Percentiles rank a stretch among this genome's conserved stretches.
Conservation (phyloP, 2,329 filamentous ascomycete species). For the Epichloe hybrida region DNA sequence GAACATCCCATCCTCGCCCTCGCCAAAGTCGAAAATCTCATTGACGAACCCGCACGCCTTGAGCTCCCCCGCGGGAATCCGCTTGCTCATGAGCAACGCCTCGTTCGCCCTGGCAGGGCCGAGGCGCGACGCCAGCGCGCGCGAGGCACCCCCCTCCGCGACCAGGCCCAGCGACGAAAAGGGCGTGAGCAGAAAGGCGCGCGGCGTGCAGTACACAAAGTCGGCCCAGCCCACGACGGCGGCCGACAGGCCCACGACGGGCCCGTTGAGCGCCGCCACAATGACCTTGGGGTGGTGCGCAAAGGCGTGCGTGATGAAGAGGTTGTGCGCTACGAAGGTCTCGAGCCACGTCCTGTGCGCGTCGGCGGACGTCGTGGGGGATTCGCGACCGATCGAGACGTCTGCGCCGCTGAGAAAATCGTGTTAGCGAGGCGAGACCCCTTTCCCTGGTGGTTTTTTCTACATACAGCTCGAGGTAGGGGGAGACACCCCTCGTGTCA, state of each 20-base stretch:
- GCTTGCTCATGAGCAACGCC: constrained; percentile 80
- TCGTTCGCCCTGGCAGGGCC: constrained; percentile 79
- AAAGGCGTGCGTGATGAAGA: constrained; percentile 81
- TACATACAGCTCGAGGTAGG: no score
- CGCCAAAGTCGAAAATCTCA: constrained; percentile 52
- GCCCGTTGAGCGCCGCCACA: constrained; percentile 81
- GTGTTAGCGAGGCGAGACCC: no score
- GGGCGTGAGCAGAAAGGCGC: constrained; percentile 77
- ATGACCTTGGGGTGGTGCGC: constrained; percentile 91
- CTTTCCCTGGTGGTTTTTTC: no score
- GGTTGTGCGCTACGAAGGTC: constrained; percentile 70
- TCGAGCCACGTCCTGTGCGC: constrained; percentile 45
- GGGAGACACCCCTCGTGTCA: no score
- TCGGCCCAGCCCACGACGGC: constrained; percentile 74
- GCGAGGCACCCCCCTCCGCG: constrained; percentile 65
- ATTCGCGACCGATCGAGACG: constrained; percentile 42
- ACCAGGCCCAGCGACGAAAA: constrained; percentile 86
- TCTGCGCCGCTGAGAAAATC: constrained; percentile 54
- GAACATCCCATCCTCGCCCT: constrained; percentile 57
- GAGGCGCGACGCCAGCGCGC: constrained; percentile 65
- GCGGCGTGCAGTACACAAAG: constrained; percentile 78
- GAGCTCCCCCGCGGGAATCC: constrained; percentile 60
- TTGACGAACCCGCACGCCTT: constrained; percentile 73
- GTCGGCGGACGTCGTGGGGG: constrained; percentile 25
- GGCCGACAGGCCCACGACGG: constrained; percentile 76